Conservation (phyloP, 1,139 yeast genomes). For the Diutina pseudorugosa region DNA sequence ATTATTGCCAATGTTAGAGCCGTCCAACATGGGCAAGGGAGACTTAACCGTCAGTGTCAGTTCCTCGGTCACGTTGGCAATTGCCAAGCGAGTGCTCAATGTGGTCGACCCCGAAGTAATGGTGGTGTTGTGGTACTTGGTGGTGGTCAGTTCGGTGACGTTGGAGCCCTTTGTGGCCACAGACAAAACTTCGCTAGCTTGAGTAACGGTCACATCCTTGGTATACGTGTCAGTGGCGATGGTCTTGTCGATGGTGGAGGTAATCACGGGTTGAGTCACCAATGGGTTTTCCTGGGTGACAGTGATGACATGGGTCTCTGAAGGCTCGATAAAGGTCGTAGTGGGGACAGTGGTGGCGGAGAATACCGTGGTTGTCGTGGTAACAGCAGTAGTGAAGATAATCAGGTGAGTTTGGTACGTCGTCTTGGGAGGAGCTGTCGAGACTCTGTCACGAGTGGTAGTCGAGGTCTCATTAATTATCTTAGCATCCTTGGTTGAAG, state of each 20-base stretch:
- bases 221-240: conserved; percentile 6
- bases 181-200: not conserved
- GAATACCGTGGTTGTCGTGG: conserved; percentile 10
- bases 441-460: not conserved
- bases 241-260: conserved; percentile 8
- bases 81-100: not conserved
- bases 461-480: not conserved
- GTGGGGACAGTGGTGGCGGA: conserved; percentile 15
- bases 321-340: conserved; percentile 11
- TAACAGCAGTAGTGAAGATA: conserved; percentile 8
- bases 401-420: not conserved
- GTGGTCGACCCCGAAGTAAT: conserved; percentile 10
- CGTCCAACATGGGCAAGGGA: not conserved
- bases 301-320: conserved; percentile 12
- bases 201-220: conserved; percentile 3
- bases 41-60: not conserved
- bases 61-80: not conserved
- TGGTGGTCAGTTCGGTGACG: conserved; percentile 12
- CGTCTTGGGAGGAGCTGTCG: conserved; percentile 2
- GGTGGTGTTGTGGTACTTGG: conserved; percentile 11
- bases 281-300: conserved; percentile 18
- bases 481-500: not conserved
- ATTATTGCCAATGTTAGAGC: not conserved
- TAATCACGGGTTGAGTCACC: conserved; percentile 13
- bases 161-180: conserved; percentile 6